Evolutionary conservation across 108 stramenopile genomes (phyloP), one percentile per base, ranked within the genome.

Genomic region (Craspedostauros australis): DNA sequence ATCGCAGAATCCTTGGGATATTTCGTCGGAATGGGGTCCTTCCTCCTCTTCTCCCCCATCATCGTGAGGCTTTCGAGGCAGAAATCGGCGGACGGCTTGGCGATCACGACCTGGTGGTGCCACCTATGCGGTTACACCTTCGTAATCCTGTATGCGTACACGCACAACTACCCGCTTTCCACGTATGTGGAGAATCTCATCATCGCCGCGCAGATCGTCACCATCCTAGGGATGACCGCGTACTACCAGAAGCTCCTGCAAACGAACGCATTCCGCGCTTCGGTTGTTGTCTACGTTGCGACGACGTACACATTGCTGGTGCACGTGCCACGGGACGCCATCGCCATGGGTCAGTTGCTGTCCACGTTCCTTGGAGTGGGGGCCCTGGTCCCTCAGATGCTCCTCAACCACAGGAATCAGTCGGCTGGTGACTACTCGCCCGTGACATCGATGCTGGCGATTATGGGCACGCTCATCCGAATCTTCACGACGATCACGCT

Each of bases 1-100:
- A 20, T 77, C 12, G 77, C 77, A 0, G 16, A 46, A 33, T 43
- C 32, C 2, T 55, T 80, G 14, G 79, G 79, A n/a, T 80, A 80
- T 57, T 31, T 69, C 15, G 45, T 80, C 42, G 74, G 74, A 0
- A 40, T 52, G 3, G 71, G 66, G 9, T 72, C 70, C 36, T 20
- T 76, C 9, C 20, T 73, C 14, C 64, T 80, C 14, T 80, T 73
- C 45, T 72, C 71, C 9, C 79, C 79, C 5, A 80, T 80, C 34
- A 63, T 63, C 11, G 32, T 72, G 26, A 60, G 70, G 3, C 5
- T 80, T 1, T 21, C 41, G 0, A 58, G 70, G 5, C 66, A 67
- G 37, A 42, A 68, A 41, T 34, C 57, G 19, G 79, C 79, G 0
- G 52, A 75, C 29, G 79, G 79, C 9, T 36, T 75, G 11, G 34